Conservation (phyloP, 257 asterid species). For the Craterostigma plantagineum region DNA sequence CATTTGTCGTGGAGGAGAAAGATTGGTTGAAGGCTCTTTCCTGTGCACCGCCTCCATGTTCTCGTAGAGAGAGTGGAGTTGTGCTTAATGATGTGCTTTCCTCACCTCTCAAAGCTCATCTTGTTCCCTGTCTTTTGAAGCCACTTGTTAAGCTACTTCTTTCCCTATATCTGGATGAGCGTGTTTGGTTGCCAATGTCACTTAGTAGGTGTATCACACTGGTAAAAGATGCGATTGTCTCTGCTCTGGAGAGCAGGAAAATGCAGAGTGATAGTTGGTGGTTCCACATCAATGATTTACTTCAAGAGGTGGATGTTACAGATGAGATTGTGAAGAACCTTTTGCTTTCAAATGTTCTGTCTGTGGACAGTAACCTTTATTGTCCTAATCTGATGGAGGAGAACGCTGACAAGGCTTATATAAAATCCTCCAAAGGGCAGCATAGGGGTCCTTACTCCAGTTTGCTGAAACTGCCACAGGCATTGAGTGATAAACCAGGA, state of each 20-base stretch:
- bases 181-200: conserved; percentile 55
- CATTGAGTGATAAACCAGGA: conserved; percentile 41
- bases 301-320: conserved; percentile 37
- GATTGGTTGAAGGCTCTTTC: conserved; percentile 93
- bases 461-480: conserved; percentile 20
- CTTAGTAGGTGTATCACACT: conserved; percentile 46
- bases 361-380: conserved; percentile 24
- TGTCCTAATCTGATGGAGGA: conserved; percentile 22
- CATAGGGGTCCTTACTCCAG: conserved; percentile 29
- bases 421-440: conserved; percentile 31
- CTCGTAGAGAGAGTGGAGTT: conserved; percentile 81
- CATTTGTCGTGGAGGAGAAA: conserved; percentile 69
- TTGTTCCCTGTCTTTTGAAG: conserved; percentile 55
- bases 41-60: conserved; percentile 83
- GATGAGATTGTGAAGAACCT: conserved; percentile 53
- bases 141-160: conserved; percentile 54
- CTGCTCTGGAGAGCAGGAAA: conserved; percentile 34
- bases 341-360: conserved; percentile 24
- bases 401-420: conserved; percentile 17
- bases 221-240: conserved; percentile 41
- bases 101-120: conserved; percentile 59
- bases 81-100: conserved; percentile 60
- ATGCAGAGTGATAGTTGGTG: conserved; percentile 52
- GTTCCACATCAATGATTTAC: conserved; percentile 48
- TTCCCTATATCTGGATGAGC: conserved; percentile 57